Evolutionary conservation across 2,329 filamentous ascomycete genomes (phyloP).

Genomic region (Ophiostoma sp.): DNA sequence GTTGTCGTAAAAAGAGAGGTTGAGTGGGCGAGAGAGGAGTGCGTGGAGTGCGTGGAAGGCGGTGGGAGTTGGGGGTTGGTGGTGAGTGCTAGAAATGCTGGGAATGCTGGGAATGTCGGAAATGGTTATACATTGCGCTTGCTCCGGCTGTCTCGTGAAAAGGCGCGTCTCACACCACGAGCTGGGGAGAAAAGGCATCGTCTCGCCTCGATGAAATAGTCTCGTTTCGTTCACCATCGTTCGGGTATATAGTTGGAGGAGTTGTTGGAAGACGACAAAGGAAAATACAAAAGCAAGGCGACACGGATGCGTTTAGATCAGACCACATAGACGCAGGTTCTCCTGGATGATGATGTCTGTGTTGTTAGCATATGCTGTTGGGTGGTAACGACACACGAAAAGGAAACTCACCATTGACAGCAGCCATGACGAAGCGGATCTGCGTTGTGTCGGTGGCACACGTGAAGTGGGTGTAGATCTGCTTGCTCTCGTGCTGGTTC

Average conservation of each 20-base stretch:
- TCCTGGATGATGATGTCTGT: conserved; percentile 99
- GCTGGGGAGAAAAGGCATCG: not conserved
- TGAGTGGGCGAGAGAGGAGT: conserved; percentile 19
- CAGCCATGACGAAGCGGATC: conserved; percentile 99
- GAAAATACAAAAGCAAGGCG: conserved; percentile 17
- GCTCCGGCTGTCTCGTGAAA: no score
- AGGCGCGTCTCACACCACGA: not conserved
- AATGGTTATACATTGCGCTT: no score
- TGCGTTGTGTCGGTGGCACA: conserved; percentile 98
- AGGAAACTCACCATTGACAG: conserved; percentile 76
- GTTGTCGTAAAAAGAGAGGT: conserved; percentile 33
- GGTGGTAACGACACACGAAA: no score
- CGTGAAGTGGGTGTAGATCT: conserved; percentile 99
- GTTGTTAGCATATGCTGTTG: conserved; percentile 38
- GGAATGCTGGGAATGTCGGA: no score
- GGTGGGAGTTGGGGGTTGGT: not conserved
- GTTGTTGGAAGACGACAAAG: conserved; percentile 19
- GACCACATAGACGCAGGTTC: conserved; percentile 63
- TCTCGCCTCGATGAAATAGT: not conserved
- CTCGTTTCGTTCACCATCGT: conserved; percentile 20
- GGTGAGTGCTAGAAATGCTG: no score
- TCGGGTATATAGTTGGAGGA: conserved; percentile 24
- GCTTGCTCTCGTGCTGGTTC: conserved; percentile 98
- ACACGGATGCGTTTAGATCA: conserved; percentile 25
- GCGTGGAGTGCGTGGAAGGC: not conserved